Base-by-base conservation (phyloP, 306 rosid genomes). In the Prunus dulcis region DNA sequence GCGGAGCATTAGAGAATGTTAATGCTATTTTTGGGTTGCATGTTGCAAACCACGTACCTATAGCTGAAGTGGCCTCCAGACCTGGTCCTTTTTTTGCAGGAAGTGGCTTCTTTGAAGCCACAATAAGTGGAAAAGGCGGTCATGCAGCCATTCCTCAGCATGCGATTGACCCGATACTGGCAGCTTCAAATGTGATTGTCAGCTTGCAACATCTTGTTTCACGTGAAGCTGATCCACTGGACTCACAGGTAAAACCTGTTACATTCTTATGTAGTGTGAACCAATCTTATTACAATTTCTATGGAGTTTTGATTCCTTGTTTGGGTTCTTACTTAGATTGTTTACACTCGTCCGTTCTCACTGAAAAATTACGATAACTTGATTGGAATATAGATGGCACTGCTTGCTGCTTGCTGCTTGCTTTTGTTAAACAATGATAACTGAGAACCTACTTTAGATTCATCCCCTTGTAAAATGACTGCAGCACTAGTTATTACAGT, bases 91-190 rank as follows among this genome's bases (percentile, higher is more conserved):
- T 88, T 4, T 64, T 86, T 66, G 96, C 98, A 50, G 93, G 91
- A 75, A 77, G 83, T 77, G 96, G 96, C 81, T 55, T 77, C 79
- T 93, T 93, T 84, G 96, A 91, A 85, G 98, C 97, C 18, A 88
- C 69, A 38, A 85, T 93, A 68, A 84, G 84, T 12, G 98, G 98
- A 51, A 90, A 83, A 72, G 98, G 98, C 55, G 98, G 96, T 64
- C 97, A 93, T 83, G 98, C 98, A 3, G 96, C 97, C 80, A 78
- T 90, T 84, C 98, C 96, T 64, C 98, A 94, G 74, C 84, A 82
- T 69, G 82, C 97, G 2, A 83, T 94, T 5, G 98, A 94, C 78
- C 97, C 98, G 11, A 75, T 94, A 71, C 79, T 94, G 83, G 97
- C 98, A 5, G 96, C 93, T 69, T 91, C 98, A 32, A 86, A 87